These are phyloP conservation scores for Otatea glauca DNA, from an alignment of 176 grass and related monocot genomes.

Conservation along the genomic window DNA sequence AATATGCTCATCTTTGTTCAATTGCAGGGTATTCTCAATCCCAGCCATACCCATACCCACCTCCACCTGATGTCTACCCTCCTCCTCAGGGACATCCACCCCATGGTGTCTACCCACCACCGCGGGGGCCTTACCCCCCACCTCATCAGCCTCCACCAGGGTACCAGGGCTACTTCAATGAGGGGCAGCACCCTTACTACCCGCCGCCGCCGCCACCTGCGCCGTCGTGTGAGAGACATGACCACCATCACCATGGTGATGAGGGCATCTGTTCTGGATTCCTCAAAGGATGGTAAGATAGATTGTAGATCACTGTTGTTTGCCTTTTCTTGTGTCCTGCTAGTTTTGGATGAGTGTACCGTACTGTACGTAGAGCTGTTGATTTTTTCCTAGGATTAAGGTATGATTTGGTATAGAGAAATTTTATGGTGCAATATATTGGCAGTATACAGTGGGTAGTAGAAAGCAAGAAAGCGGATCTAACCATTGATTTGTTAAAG, in stretches of 20 bases:
- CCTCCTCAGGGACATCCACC: slow-evolving; percentile 31
- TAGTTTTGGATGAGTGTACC: neutral
- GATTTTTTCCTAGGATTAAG: neutral
- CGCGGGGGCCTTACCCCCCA: slow-evolving; percentile 28
- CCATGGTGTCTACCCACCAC: slow-evolving; percentile 41
- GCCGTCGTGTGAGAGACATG: neutral
- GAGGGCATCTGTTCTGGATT: slow-evolving; percentile 34
- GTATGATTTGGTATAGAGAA: too few relatives aligned
- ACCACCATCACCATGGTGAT: neutral
- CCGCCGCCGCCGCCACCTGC: slow-evolving; percentile 5
- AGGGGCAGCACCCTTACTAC: slow-evolving; percentile 43
- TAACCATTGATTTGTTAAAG: too few relatives aligned
- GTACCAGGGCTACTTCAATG: slow-evolving; percentile 56
- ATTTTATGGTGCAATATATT: too few relatives aligned
- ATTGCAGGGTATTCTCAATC: slow-evolving; percentile 35
- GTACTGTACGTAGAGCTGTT: neutral
- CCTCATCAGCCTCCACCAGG: slow-evolving; percentile 37
- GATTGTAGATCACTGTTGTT: neutral
- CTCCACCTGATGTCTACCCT: slow-evolving; percentile 32
- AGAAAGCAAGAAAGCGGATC: too few relatives aligned
- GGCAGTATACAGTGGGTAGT: too few relatives aligned
- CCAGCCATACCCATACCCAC: slow-evolving; percentile 25
- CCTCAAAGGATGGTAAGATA: slow-evolving; percentile 52
- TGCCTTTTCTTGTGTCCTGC: neutral
- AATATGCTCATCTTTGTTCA: neutral